Evolutionary conservation across 257 asterid genomes (phyloP).

Genomic region (Solanum piurae): DNA sequence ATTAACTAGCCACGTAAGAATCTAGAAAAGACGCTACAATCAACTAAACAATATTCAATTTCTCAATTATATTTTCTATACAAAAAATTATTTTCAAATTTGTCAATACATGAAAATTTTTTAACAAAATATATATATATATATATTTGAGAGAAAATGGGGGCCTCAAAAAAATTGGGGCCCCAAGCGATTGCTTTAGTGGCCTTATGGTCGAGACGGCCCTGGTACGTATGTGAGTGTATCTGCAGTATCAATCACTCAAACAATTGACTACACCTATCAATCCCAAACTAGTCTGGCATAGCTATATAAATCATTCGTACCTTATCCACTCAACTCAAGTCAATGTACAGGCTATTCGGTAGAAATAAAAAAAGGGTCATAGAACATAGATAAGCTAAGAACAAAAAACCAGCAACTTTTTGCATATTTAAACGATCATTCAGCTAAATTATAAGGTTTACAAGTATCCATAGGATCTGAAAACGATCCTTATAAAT

Average conservation of each 20-base stretch:
- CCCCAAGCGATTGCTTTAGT: no score
- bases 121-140: no score
- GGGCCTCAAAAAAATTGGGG: no score
- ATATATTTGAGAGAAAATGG: no score
- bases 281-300: not conserved
- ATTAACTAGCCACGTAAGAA: no score
- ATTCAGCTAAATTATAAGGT: not conserved
- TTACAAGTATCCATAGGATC: not conserved
- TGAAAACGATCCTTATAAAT: not conserved
- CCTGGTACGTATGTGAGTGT: not conserved
- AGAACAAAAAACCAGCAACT: not conserved
- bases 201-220: no score
- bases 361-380: not conserved
- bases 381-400: not conserved
- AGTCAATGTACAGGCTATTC: not conserved
- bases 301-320: not conserved
- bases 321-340: not conserved
- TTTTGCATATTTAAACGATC: not conserved
- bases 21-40: no score
- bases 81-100: no score
- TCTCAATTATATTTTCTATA: no score
- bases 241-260: not conserved
- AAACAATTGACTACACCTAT: not conserved
- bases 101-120: no score
- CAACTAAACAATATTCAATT: no score